Percentiles rank a stretch among this genome's conserved stretches.
These are phyloP conservation scores for Eucalyptus cloeziana DNA, from an alignment of 345 rosid species.

Conservation along the genomic window DNA sequence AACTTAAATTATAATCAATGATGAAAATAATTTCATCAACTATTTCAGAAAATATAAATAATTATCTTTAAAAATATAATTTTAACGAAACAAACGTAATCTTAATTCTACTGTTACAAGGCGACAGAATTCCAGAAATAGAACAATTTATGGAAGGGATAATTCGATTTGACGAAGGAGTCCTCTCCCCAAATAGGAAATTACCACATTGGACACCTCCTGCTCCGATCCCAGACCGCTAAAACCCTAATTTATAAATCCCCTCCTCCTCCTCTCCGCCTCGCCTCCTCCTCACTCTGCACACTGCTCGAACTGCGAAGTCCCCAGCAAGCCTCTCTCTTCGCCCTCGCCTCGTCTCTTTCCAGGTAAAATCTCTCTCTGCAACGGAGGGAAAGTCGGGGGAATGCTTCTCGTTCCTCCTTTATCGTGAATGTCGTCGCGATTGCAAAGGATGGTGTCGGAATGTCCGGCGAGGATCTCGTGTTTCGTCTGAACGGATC, in stretches of 20 bases:
- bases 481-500: not conserved
- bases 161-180: not conserved
- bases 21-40: fast-evolving
- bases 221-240: not conserved
- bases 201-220: not conserved
- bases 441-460: not conserved
- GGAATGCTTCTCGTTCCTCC: not conserved
- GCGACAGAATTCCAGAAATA: not conserved
- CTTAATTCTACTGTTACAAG: not conserved
- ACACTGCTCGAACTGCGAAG: not conserved
- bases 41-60: fast-evolving
- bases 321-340: not conserved
- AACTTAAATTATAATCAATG: fast-evolving
- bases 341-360: not conserved
- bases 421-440: not conserved
- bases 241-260: not conserved
- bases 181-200: not conserved
- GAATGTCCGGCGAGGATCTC: not conserved
- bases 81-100: too few relatives aligned
- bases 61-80: too few relatives aligned
- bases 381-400: not conserved
- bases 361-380: not conserved
- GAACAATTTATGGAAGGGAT: not conserved
- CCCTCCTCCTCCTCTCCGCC: not conserved
- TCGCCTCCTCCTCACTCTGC: not conserved